phyloP scores from a whole-genome alignment of 2,329 filamentous ascomycete species.

The Herpotrichia juniperi region DNA sequence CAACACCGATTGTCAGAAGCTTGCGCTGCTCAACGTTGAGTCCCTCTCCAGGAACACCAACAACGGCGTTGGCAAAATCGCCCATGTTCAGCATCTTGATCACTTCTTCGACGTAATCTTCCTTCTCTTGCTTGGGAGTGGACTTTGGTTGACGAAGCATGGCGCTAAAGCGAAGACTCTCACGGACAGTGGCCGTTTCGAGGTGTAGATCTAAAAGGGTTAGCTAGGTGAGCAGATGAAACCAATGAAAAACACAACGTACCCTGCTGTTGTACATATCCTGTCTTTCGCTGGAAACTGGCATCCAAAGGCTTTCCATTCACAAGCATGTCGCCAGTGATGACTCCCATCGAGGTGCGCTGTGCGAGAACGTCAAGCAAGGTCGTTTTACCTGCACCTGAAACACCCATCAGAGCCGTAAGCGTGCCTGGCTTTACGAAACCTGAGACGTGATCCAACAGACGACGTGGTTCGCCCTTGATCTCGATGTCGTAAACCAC shows the following conservation, averaged over 20 bases:
- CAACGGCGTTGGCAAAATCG: slow-evolving; percentile 69
- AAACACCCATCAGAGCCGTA: slow-evolving; percentile 45
- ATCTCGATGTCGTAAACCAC: slow-evolving; percentile 43
- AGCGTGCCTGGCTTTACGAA: slow-evolving; percentile 63
- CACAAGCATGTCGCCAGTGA: slow-evolving; percentile 47
- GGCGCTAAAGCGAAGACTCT: slow-evolving; percentile 43
- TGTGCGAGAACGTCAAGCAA: slow-evolving; percentile 45
- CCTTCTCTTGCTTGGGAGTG: slow-evolving; percentile 63
- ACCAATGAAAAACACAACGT: slow-evolving; percentile 6
- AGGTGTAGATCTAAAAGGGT: slow-evolving; percentile 40
- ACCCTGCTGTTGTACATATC: slow-evolving; percentile 48
- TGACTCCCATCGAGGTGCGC: slow-evolving; percentile 43
- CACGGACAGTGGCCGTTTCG: slow-evolving; percentile 45
- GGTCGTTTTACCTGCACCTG: slow-evolving; percentile 47
- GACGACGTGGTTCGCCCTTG: slow-evolving; percentile 53
- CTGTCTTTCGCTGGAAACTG: slow-evolving; percentile 46
- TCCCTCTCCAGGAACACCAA: slow-evolving; percentile 67
- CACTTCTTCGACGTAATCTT: slow-evolving; percentile 67
- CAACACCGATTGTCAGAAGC: slow-evolving; percentile 73
- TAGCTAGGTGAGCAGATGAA: neutral
- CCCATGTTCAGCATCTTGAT: slow-evolving; percentile 71
- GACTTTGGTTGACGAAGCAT: slow-evolving; percentile 56
- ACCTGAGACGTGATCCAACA: slow-evolving; percentile 61
- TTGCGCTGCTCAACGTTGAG: slow-evolving; percentile 74
- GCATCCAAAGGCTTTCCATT: slow-evolving; percentile 42